These are phyloP conservation scores for Aschersonia sp. DNA, from an alignment of 2,329 filamentous ascomycete genomes.

Conservation along the genomic window DNA sequence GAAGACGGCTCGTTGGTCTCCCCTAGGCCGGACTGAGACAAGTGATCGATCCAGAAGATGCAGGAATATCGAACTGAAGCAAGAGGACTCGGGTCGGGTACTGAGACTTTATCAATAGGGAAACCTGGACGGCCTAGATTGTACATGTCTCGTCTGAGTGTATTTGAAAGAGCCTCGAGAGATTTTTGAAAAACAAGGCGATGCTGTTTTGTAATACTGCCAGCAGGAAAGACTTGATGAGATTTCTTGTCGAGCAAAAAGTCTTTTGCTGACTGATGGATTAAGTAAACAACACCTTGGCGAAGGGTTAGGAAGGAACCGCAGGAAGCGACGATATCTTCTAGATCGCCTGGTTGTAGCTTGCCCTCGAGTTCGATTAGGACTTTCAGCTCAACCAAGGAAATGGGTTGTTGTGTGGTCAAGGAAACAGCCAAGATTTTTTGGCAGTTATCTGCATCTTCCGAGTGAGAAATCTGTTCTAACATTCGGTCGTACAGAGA, in stretches of 20 bases:
- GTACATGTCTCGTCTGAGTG: constrained; percentile 21
- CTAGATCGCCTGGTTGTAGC: background rate
- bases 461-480: constrained; percentile 12
- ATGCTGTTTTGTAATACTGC: constrained; percentile 13
- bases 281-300: background rate
- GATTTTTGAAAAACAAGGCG: constrained; percentile 18
- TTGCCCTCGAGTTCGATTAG: constrained; percentile 7
- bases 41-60: constrained; percentile 9
- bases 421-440: constrained; percentile 17
- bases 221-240: constrained; percentile 13
- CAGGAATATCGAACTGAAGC: constrained; percentile 6
- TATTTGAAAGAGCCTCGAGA: constrained; percentile 12
- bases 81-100: constrained; percentile 7
- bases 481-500: constrained; percentile 24
- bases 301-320: background rate
- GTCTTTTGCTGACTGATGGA: constrained; percentile 26
- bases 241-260: constrained; percentile 13
- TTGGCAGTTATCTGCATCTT: constrained; percentile 15
- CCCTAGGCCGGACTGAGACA: constrained; percentile 1
- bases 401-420: constrained; percentile 20
- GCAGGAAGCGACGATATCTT: background rate
- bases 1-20: background rate
- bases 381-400: constrained; percentile 16
- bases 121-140: constrained; percentile 8
- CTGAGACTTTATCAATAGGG: constrained; percentile 3